A percentile compares a stretch with the other conserved stretches of the same genome.
These are phyloP conservation scores for Talaromyces piceae DNA, from an alignment of 2,329 filamentous ascomycete species.

Conservation along the genomic window DNA sequence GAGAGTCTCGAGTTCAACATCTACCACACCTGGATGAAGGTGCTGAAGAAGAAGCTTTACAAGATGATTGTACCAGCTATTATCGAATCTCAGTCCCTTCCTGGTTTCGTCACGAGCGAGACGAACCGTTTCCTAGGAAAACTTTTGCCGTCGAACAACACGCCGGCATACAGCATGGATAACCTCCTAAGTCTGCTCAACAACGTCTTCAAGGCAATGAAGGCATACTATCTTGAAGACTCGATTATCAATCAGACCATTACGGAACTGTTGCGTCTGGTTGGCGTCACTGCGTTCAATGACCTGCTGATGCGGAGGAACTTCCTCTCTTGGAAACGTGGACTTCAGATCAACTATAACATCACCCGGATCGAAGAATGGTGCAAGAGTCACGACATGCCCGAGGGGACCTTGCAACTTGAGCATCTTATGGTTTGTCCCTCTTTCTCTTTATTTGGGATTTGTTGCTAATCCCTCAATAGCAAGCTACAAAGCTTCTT, in stretches of 20 bases:
- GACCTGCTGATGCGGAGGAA: constrained; percentile 95
- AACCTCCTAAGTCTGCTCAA: constrained; percentile 92
- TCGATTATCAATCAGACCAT: constrained; percentile 93
- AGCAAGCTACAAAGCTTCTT: constrained; percentile 96
- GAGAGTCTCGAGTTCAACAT: constrained; percentile 99
- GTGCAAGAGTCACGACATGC: constrained; percentile 99
- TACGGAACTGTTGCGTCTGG: constrained; percentile 83
- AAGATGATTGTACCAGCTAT: constrained; percentile 99
- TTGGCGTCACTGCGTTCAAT: constrained; percentile 97
- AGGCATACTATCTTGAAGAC: constrained; percentile 94
- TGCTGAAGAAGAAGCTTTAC: constrained; percentile 96
- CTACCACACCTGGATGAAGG: constrained; percentile 99
- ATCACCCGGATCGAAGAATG: constrained; percentile 99
- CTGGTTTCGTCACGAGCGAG: constrained; percentile 97
- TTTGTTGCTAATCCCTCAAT: constrained; percentile 13
- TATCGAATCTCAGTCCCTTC: constrained; percentile 96
- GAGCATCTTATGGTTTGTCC: constrained; percentile 86
- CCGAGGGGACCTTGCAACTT: constrained; percentile 90
- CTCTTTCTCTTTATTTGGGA: neutral
- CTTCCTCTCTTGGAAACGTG: constrained; percentile 98
- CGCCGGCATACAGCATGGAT: constrained; percentile 98
- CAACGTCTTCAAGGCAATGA: constrained; percentile 98
- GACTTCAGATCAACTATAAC: constrained; percentile 99
- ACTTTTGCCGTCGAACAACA: constrained; percentile 80
- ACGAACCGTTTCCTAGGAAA: constrained; percentile 98